Base-by-base conservation (phyloP, 31 red algal genomes). In the Asparagopsis taxiformis region DNA sequence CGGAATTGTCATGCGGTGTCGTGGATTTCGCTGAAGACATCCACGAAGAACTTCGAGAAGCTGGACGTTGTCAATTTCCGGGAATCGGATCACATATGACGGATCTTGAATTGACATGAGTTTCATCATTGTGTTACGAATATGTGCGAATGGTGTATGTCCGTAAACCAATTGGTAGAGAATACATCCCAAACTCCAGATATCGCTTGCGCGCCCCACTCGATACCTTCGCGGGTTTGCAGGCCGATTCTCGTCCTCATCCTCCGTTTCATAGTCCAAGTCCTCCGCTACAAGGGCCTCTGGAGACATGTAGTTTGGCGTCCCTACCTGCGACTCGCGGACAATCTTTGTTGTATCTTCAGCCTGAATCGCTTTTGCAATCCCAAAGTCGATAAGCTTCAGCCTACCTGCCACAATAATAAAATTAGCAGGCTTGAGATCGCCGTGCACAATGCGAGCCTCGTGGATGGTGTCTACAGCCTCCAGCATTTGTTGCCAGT, bases 331-430 rank as follows among this genome's bases (percentile, higher is more conserved):
- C 8, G 75, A 59, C 32, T 98, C 95, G 23, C 82, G 74, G 31
- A 98, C 52, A 65, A 94, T 88, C 55, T 98, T 98, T 29, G 90
- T 98, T 39, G 95, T 91, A 32, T 97, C 87, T 34, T 96, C 93
- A 25, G 75, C 76, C 24, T 71, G 73, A 51, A 93, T 91, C 10
- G 91, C 91, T 31, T 91, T 98, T 31, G 90, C 95, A 73, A 98
- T 98, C 24, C 95, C 95, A 69, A 98, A 98, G 51, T 98, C 95
- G 61, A 94, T 98, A 4, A 98, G 91, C 39, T 98, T 98, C 57
- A 94, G 55, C 11, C 36, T 82, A 21, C 95, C 90, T 59, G 65
- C 52, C 62, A 98, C 90, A 49, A 91, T 62, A 51, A 98, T 54
- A 77, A 98, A 98, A 57, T 98, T 98, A 2, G 94, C 94, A 19